phyloP scores from a whole-genome alignment of 1,284 basidiomycete species.

The Agroathelia rolfsii region DNA sequence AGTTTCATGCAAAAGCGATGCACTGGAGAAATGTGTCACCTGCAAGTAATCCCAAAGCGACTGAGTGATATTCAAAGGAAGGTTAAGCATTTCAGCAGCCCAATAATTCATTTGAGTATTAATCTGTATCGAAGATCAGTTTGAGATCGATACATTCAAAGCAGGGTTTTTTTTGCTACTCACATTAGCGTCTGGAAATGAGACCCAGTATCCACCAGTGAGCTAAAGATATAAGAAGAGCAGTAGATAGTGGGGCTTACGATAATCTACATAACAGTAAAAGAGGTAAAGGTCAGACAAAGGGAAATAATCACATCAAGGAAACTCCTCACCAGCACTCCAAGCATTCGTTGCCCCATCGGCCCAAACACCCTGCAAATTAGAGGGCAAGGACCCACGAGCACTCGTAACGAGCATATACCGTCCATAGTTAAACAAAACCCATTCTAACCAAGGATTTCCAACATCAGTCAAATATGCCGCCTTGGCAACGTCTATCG shows the following conservation, averaged over 20 bases:
- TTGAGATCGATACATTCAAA: too few species aligned
- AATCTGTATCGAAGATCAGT: too few species aligned
- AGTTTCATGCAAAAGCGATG: too few species aligned
- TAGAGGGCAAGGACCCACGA: conserved; percentile 53
- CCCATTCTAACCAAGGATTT: conserved; percentile 60
- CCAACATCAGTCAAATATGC: conserved; percentile 46
- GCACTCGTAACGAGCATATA: conserved; percentile 56
- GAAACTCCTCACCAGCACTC: conserved; percentile 46
- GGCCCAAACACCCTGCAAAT: conserved; percentile 69
- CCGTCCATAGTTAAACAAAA: conserved; percentile 64
- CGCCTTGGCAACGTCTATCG: conserved; percentile 48
- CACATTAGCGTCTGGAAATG: too few species aligned
- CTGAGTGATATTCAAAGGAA: conserved; percentile 44
- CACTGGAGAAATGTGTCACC: conserved; percentile 26
- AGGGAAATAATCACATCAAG: conserved; percentile 1
- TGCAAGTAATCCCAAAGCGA: conserved; percentile 62
- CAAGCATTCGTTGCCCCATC: conserved; percentile 42
- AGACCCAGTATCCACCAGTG: too few species aligned
- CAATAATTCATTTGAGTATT: conserved; percentile 78
- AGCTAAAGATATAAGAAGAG: not conserved
- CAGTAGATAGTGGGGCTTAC: conserved; percentile 24
- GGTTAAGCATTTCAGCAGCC: conserved; percentile 59
- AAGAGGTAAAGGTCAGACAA: conserved; percentile 4
- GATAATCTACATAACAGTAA: conserved; percentile 38
- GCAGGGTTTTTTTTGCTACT: too few species aligned